These are phyloP conservation scores for Thuja plicata DNA, from an alignment of 83 land plant genomes.

Conservation along the genomic window DNA sequence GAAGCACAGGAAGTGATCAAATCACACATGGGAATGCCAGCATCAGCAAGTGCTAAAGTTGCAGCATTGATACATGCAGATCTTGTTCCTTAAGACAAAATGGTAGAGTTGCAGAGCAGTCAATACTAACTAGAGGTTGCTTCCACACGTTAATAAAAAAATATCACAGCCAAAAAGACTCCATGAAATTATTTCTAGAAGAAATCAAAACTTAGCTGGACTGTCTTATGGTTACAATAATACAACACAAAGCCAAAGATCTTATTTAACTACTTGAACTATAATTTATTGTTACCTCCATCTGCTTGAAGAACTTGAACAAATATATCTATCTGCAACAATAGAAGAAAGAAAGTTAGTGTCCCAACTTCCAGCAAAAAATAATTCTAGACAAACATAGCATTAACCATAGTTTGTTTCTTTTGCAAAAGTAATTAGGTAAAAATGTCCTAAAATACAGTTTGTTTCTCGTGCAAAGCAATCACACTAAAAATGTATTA, in stretches of 20 bases:
- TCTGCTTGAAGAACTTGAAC: conserved; percentile 99
- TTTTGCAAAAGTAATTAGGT: neutral
- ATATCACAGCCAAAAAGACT: neutral
- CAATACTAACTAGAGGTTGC: neutral
- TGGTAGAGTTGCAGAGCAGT: neutral
- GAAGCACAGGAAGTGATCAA: conserved; percentile 94
- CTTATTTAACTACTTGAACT: neutral
- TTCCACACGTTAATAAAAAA: neutral
- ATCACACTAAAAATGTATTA: neutral
- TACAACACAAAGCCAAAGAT: neutral
- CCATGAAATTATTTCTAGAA: neutral
- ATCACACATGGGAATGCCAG: conserved; percentile 98
- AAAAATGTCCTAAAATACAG: neutral
- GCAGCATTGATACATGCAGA: conserved; percentile 99
- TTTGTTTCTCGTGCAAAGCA: neutral
- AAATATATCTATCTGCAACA: conserved; percentile 89
- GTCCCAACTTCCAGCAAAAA: neutral
- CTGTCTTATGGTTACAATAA: neutral
- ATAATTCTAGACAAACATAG: neutral
- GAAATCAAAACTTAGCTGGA: neutral
- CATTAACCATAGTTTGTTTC: neutral
- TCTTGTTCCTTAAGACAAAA: conserved; percentile 71
- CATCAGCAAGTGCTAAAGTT: conserved; percentile 94
- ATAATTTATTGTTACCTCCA: conserved; percentile 69
- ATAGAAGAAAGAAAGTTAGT: neutral